phyloP scores from a whole-genome alignment of 306 rosid species.

The Fragaria ananassa region DNA sequence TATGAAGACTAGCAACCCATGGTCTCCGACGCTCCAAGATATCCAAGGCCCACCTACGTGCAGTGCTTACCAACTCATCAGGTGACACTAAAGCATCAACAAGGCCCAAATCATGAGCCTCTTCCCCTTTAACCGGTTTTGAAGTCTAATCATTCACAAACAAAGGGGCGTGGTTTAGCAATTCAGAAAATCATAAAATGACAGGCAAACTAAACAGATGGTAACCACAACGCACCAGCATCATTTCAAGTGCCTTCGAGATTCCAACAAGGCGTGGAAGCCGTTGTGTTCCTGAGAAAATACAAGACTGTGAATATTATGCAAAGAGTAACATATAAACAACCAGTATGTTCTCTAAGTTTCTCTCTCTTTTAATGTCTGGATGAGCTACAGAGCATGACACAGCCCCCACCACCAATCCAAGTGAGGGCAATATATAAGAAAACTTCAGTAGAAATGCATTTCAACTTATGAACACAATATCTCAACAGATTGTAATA shows the following conservation, averaged over 20 bases:
- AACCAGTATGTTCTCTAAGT: background rate
- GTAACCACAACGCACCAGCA: slow-evolving; percentile 56
- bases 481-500: background rate
- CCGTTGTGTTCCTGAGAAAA: slow-evolving; percentile 83
- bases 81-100: slow-evolving; percentile 78
- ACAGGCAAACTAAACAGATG: slow-evolving; percentile 2
- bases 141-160: slow-evolving; percentile 53
- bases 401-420: background rate
- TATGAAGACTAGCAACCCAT: slow-evolving; percentile 86
- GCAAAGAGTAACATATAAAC: slow-evolving; percentile 14
- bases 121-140: slow-evolving; percentile 78
- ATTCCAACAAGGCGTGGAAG: slow-evolving; percentile 99
- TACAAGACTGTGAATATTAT: slow-evolving; percentile 16
- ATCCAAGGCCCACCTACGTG: slow-evolving; percentile 85
- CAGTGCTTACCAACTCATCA: slow-evolving; percentile 62
- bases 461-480: slow-evolving; percentile 7
- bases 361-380: background rate
- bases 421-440: background rate
- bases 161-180: slow-evolving; percentile 5
- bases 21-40: slow-evolving; percentile 61
- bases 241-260: slow-evolving; percentile 88
- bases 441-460: background rate
- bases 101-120: slow-evolving; percentile 76
- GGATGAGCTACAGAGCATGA: background rate
- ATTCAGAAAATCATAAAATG: background rate